Base-by-base conservation (phyloP, 495 filamentous ascomycete genomes). In the Daldinia decipiens region DNA sequence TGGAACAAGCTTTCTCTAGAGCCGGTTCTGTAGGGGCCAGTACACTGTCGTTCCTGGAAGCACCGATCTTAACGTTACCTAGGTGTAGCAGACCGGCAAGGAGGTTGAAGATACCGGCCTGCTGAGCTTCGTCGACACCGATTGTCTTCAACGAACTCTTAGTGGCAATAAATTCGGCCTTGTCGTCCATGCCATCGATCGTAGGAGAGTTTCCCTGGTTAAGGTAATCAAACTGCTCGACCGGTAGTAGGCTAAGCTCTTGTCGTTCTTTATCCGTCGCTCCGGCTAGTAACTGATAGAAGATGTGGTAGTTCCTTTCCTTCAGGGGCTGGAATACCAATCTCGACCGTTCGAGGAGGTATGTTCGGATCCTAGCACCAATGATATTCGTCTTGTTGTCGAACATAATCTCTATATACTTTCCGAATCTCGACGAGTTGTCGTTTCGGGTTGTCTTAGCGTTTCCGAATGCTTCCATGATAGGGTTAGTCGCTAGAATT, bases 341-440 rank as follows among this genome's bases (percentile, higher is more conserved):
- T 77, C 95, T 90, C 53, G 95, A 98, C 73, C 95, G 91, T 80
- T 99, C 95, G 38, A 99, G 83, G 55, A 99, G 85, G 78, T 98
- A 99, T 38, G 94, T 98, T 70, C 95, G 84, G 72, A 99, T 98
- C 82, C 94, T 95, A 31, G 95, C 95, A 64, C 95, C 95, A 74
- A 99, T 97, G 77, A 99, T 99, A 76, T 97, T 95, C 60, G 93
- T 97, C 71, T 89, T 88, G 65, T 91, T 89, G 82, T 98, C 93
- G 76, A 99, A 99, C 92, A 99, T 93, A 71, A 99, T 99, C 80
- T 99, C 95, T 70, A 99, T 98, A 76, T 99, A 99, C 85, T 99
- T 99, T 71, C 95, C 95, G 79, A 99, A 99, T 65, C 95, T 89
- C 19, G 95, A 98, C 5, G 95, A 99, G 80, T 99, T 99, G 82